Base-by-base conservation (phyloP, 1,284 basidiomycete species). In the Sphaerobolus stellatus region DNA sequence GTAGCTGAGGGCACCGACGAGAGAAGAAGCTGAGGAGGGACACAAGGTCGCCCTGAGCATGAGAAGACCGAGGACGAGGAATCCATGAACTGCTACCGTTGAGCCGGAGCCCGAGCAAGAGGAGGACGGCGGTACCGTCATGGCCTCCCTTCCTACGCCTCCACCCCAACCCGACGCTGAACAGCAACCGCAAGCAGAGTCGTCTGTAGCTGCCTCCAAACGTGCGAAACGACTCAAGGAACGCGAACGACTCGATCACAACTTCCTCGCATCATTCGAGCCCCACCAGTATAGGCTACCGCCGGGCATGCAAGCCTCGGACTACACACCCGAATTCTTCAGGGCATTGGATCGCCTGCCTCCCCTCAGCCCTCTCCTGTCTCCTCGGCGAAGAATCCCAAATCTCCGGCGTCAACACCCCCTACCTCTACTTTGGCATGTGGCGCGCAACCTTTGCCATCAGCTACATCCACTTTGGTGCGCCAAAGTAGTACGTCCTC, bases 371-470 rank as follows among this genome's bases (percentile, higher is more conserved):
- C 2, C 81, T 99, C 30, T 88, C 88, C 16, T 85, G 94, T 14
- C 77, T 97, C n/a, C 70, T 91, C 1, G 87, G 86, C 1, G 61
- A 77, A 5, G 78, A 81, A 13, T 76, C 79, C 22, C 80, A 91
- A 49, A 76, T 99, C 25, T 95, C 95, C 0, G 96, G 96, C 27
- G 96, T 99, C 50, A 99, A 98, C 66, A 90, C 94, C 1, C 96
- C 96, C 0, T 99, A 99, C 69, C 82, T 99, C 4, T 99, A 99
- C 72, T 98, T 97, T 71, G 96, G 96, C 61, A 98, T 98, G 94
- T 99, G 96, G 96, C 81, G 94, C 50, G 96, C 97, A 14, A 95
- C 94, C 0, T 97, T 99, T 71, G 94, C 96, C 0, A 99, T 99
- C 76, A 99, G 98, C 71, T 98, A 97, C 68, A 94, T 99, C 58